A percentile compares a stretch with the other conserved stretches of the same genome.
These are phyloP conservation scores for Nitzschia putrida DNA, from an alignment of 108 stramenopile genomes.

Conservation along the genomic window DNA sequence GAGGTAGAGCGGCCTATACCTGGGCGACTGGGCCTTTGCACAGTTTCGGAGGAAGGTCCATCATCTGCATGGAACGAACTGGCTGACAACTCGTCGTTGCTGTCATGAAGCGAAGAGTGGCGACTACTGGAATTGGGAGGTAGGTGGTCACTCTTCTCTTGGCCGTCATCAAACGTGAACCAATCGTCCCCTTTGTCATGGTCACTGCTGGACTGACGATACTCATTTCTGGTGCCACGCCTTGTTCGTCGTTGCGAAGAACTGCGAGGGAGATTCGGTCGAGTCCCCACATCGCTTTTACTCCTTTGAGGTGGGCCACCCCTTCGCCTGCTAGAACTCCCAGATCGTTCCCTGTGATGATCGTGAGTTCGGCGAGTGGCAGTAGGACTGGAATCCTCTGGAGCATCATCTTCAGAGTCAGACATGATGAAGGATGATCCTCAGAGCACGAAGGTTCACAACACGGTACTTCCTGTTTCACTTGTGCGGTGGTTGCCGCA, in stretches of 20 bases:
- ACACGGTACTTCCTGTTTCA: too few species aligned
- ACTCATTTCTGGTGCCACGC: neutral
- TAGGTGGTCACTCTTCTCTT: neutral
- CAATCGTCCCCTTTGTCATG: neutral
- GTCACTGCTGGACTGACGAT: neutral
- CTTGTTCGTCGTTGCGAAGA: neutral
- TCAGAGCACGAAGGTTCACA: too few species aligned
- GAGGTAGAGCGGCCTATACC: neutral
- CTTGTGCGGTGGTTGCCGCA: too few species aligned
- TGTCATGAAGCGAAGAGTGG: neutral
- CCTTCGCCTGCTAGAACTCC: too few species aligned
- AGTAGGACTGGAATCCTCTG: too few species aligned
- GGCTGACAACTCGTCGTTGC: neutral
- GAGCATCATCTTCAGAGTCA: too few species aligned
- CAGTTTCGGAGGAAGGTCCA: neutral
- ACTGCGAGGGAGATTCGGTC: neutral
- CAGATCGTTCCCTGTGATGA: too few species aligned
- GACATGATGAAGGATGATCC: too few species aligned
- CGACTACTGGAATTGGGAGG: too few species aligned
- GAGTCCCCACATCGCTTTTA: neutral
- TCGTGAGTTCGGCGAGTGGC: too few species aligned
- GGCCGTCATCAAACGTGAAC: constrained; percentile 2
- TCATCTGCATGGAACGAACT: neutral
- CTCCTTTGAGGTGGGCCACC: neutral
- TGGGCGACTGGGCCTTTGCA: neutral